Conservation (phyloP, 768 basidiomycete species). For the Boletus coccyginus region DNA sequence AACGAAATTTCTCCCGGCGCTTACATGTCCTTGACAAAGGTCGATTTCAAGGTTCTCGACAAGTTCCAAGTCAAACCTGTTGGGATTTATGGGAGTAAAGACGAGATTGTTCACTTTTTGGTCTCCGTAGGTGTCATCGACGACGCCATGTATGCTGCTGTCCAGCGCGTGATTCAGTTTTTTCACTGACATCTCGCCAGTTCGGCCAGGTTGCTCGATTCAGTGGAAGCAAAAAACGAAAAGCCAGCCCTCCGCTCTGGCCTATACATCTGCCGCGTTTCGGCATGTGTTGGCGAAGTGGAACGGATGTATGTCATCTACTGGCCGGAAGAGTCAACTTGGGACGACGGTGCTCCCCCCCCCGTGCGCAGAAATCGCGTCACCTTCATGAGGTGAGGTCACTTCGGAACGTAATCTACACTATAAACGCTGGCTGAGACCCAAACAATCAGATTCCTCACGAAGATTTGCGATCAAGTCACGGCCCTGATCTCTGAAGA, state of each 20-base stretch:
- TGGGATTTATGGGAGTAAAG: conserved; percentile 56
- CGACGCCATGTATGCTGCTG: conserved; percentile 36
- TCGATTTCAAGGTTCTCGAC: conserved; percentile 56
- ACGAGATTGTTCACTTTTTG: conserved; percentile 49
- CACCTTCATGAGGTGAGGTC: conserved; percentile 56
- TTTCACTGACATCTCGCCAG: conserved; percentile 7
- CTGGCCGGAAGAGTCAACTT: conserved; percentile 62
- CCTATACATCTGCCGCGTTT: conserved; percentile 41
- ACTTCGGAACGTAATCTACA: not conserved
- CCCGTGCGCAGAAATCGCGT: conserved; percentile 50
- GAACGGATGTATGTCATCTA: conserved; percentile 48
- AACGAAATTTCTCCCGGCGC: conserved; percentile 49
- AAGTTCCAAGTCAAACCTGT: conserved; percentile 42
- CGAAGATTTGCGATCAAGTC: conserved; percentile 56
- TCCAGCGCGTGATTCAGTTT: not conserved
- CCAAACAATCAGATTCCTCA: conserved; percentile 45
- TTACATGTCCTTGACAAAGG: conserved; percentile 53
- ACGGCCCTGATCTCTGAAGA: conserved; percentile 47
- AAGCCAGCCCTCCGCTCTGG: conserved; percentile 44
- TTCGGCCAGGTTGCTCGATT: conserved; percentile 6
- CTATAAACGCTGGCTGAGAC: not conserved
- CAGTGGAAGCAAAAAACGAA: not conserved
- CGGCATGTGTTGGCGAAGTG: not conserved
- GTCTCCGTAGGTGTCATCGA: conserved; percentile 36
- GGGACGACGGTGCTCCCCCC: conserved; percentile 49